A percentile compares a stretch with the other conserved stretches of the same genome.
phyloP scores from a whole-genome alignment of 129 eudicot species.

The Centaurea solstitialis region DNA sequence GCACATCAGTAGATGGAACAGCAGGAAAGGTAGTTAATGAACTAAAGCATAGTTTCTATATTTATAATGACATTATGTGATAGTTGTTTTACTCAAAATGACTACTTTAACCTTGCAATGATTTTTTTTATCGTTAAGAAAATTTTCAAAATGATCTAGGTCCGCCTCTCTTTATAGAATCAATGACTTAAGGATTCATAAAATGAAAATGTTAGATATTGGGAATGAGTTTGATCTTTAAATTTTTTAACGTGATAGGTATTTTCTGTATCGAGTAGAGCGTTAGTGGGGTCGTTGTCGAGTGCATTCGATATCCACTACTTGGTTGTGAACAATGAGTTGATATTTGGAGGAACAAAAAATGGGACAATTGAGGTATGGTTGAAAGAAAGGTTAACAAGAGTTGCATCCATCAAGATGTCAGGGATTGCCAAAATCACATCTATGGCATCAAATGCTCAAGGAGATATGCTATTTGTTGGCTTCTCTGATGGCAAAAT shows the following conservation, averaged over 20 bases:
- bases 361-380: slow-evolving; percentile 72
- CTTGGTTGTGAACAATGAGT: slow-evolving; percentile 56
- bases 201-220: neutral
- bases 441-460: slow-evolving; percentile 53
- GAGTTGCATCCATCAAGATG: slow-evolving; percentile 61
- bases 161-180: too few species aligned
- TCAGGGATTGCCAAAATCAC: slow-evolving; percentile 51
- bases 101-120: neutral
- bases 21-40: slow-evolving; percentile 72
- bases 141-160: too few species aligned
- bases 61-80: neutral
- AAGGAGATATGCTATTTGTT: slow-evolving; percentile 76
- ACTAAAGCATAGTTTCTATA: too few species aligned
- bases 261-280: slow-evolving; percentile 57
- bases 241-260: slow-evolving; percentile 42
- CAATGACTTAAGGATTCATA: neutral
- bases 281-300: slow-evolving; percentile 48
- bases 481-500: slow-evolving; percentile 74
- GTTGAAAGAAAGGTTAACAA: slow-evolving; percentile 66
- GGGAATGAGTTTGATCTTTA: neutral
- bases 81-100: too few species aligned
- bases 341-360: slow-evolving; percentile 66
- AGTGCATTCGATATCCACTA: slow-evolving; percentile 56
- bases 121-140: too few species aligned
- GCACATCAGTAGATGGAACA: slow-evolving; percentile 67